Base-by-base conservation (phyloP, 305 asterid species). In the Rubia peregrina region DNA sequence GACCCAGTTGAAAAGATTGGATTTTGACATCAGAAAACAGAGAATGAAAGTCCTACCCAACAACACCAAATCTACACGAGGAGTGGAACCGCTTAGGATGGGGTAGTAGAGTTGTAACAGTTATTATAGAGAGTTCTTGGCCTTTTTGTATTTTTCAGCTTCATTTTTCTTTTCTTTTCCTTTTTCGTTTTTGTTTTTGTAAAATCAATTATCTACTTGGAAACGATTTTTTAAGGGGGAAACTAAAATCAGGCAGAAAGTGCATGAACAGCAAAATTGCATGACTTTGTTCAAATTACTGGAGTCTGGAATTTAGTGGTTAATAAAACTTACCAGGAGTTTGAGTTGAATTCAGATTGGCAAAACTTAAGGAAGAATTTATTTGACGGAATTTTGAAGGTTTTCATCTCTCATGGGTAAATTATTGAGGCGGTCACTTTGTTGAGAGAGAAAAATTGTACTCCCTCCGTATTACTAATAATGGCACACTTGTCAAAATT, bases 61-160 rank as follows among this genome's bases (percentile, higher is more conserved):
- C 90, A 79, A 80, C 83, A 81, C 85, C 87, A 84, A 86, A 85
- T 81, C 91, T 81, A 79, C 84, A 82, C 59, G n/a, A 80, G 77
- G 74, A 85, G 83, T 77, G 85, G 79, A 84, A 82, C 84, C 80
- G 88, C 89, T 24, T 79, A 78, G 55, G 57, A 71, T 51, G 59
- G n/a, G 59, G 59, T 49, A 67, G 70, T 53, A 74, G 87, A 75
- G 87, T 73, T 79, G 82, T 78, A 79, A 72, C 77, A 62, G 71
- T 24, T 24, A 24, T 69, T 75, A 51, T 51, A 62, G 43, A 69
- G 36, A 49, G n/a, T 69, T 53, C 43, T 11, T 67, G 51, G 67
- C 64, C 71, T 70, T 51, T 75, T 60, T 36, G 36, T 36, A 65
- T 49, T 51, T 9, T 51, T 17, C 21, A 19, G 22, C 6, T 51